Evolutionary conservation across 2,329 filamentous ascomycete genomes (phyloP), one percentile per base, ranked within the genome.

Genomic region (Ophiostoma montium): DNA sequence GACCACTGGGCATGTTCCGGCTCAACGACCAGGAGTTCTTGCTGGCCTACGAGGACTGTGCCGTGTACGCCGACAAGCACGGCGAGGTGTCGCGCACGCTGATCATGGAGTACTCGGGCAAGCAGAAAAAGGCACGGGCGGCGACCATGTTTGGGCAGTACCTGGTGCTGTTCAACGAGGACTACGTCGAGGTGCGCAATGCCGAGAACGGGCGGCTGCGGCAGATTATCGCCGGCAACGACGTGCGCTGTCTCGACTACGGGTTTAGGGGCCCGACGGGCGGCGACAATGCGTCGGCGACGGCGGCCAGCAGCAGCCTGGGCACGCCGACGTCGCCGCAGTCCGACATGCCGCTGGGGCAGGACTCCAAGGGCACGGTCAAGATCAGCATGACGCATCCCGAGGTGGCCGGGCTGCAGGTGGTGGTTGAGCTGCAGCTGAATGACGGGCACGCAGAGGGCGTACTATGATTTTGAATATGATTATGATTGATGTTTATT

Each of bases 81-180:
- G 92, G 92, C 56, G 92, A 98, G 53, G 87, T 98, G 27, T 90
- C 82, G 35, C 84, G 94, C 42, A 87, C 84, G 27, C 86, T 96
- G 51, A 89, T 96, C 60, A 95, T 98, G 88, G 88, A 96, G 62
- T 98, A 96, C 63, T 92, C 94, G n/a, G 92, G 92, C 56, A 90
- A 84, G 59, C 75, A 78, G 61, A 78, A 78, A 65, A 78, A 77
- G 63, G 92, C 92, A 1, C 82, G 83, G 54, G 79, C 80, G 12
- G 89, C 89, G 2, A 92, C 88, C 53, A 82, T 96, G 68, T 94
- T 87, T 58, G 89, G 88, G 1, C 84, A 88, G 51, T 96, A 95
- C 63, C 76, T 98, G 5, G 71, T 98, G 8, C 77, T 98, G 5
- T 95, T 96, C 68, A 92, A 95, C 63, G 83, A 86, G 19, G 90